Percentiles rank a stretch among this genome's conserved stretches.
Conservation (phyloP, 164 flowering plant species). For the Magnolia changhungtana region DNA sequence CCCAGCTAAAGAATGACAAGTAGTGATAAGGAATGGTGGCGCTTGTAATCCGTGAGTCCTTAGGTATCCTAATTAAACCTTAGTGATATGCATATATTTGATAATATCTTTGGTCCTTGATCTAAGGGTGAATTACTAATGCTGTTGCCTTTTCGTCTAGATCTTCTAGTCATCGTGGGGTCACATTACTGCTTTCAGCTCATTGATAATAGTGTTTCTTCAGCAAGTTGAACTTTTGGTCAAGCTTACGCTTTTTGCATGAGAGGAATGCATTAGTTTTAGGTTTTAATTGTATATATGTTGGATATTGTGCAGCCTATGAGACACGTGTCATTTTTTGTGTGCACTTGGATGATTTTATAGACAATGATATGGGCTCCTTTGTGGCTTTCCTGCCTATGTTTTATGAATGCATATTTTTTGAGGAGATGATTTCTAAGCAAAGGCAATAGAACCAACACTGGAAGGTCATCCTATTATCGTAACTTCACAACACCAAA, state of each 20-base stretch:
- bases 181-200: neutral
- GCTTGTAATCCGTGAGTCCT: too few relatives aligned
- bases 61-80: neutral
- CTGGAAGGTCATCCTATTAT: too few relatives aligned
- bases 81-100: neutral
- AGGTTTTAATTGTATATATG: neutral
- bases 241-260: neutral
- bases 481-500: too few relatives aligned
- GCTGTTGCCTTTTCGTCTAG: neutral
- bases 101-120: neutral
- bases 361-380: neutral
- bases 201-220: neutral
- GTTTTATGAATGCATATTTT: too few relatives aligned
- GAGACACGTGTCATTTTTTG: neutral
- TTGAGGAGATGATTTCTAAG: too few relatives aligned
- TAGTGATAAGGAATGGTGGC: too few relatives aligned
- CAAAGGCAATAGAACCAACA: too few relatives aligned
- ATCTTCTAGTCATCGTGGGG: too few relatives aligned
- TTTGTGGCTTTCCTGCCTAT: too few relatives aligned
- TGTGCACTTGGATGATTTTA: neutral
- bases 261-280: neutral
- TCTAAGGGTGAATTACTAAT: neutral
- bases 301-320: neutral
- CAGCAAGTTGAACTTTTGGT: neutral
- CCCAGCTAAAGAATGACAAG: too few relatives aligned